Evolutionary conservation across 768 basidiomycete species (phyloP).

Genomic region (Xerocomus brunneocitrinus): DNA sequence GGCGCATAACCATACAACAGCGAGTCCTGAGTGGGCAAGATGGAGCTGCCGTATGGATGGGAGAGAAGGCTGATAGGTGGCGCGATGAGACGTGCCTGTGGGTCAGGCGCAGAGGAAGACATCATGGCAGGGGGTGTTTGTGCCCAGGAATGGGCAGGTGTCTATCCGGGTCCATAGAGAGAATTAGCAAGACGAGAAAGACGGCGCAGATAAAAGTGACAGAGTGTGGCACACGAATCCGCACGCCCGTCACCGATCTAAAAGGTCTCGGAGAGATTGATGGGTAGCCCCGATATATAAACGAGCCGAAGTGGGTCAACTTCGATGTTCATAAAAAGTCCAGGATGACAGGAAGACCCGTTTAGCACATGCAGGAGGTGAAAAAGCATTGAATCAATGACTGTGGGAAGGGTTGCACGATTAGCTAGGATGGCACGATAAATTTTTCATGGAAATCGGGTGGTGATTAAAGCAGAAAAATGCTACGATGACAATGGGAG

Average conservation of each 20-base stretch:
- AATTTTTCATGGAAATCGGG: background rate
- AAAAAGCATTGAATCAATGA: slow-evolving; percentile 3
- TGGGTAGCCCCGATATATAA: slow-evolving; percentile 25
- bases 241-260: slow-evolving; percentile 17
- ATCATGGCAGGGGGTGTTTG: slow-evolving; percentile 26
- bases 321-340: slow-evolving; percentile 21
- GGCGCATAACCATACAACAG: slow-evolving; percentile 27
- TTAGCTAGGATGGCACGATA: background rate
- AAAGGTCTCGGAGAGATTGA: slow-evolving; percentile 20
- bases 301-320: slow-evolving; percentile 26
- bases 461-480: background rate
- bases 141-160: slow-evolving; percentile 32
- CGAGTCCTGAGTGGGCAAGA: slow-evolving; percentile 23
- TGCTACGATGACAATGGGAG: slow-evolving; percentile 27
- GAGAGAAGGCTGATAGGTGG: slow-evolving; percentile 34
- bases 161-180: slow-evolving; percentile 36
- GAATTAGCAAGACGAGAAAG: slow-evolving; percentile 17
- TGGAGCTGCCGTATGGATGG: slow-evolving; percentile 58
- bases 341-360: slow-evolving; percentile 24
- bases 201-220: slow-evolving; percentile 15
- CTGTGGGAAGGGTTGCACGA: background rate
- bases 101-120: slow-evolving; percentile 23
- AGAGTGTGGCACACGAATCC: slow-evolving; percentile 22
- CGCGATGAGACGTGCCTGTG: slow-evolving; percentile 24
- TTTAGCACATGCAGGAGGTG: slow-evolving; percentile 20